These are phyloP conservation scores for Debaryomycetaceae sp. DNA, from an alignment of 1,139 yeast genomes.

Conservation along the genomic window DNA sequence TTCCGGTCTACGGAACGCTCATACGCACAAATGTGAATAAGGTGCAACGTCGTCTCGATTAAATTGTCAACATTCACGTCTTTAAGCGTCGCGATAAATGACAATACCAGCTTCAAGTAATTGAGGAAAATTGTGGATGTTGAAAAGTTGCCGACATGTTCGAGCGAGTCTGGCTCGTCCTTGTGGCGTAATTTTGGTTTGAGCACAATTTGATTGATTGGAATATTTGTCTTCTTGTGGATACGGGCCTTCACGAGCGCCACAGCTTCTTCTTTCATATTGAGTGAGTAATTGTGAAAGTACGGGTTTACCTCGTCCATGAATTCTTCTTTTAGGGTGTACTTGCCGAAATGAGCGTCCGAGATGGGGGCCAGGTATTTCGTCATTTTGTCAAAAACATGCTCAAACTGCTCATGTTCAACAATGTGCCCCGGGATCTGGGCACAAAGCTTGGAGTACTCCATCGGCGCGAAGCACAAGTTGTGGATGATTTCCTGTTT, in stretches of 20 bases:
- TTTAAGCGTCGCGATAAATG: constrained; percentile 28
- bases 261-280: constrained; percentile 65
- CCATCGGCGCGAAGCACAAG: constrained; percentile 62
- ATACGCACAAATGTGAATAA: constrained; percentile 46
- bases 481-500: constrained; percentile 68
- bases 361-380: constrained; percentile 55
- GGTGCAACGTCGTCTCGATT: constrained; percentile 50
- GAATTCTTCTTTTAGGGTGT: constrained; percentile 51
- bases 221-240: constrained; percentile 20
- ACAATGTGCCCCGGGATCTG: constrained; percentile 69
- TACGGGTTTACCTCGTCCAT: constrained; percentile 61
- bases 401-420: constrained; percentile 65
- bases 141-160: constrained; percentile 32
- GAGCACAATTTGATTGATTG: constrained; percentile 35
- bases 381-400: constrained; percentile 50
- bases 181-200: constrained; percentile 21
- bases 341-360: constrained; percentile 56
- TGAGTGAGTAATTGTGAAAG: constrained; percentile 67
- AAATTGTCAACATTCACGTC: constrained; percentile 41
- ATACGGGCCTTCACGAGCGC: constrained; percentile 41
- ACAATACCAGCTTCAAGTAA: constrained; percentile 40
- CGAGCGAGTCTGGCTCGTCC: constrained; percentile 6
- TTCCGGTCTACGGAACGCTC: constrained; percentile 18
- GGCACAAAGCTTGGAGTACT: constrained; percentile 59
- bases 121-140: constrained; percentile 40